Conservation (phyloP, 441 rosid species). For the Gossypium trilobum region DNA sequence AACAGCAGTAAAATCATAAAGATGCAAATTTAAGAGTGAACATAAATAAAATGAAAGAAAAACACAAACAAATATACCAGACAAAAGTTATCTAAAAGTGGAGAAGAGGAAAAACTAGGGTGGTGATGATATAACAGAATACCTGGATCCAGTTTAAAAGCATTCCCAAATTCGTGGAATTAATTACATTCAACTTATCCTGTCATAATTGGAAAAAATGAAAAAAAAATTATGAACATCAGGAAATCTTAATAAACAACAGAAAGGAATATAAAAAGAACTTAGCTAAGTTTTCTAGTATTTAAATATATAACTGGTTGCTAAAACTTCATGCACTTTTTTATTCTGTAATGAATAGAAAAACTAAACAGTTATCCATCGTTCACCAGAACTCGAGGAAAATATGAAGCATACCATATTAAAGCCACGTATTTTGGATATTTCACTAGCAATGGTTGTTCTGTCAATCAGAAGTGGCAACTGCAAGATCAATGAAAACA, state of each 20-base stretch:
- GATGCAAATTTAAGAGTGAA: background rate
- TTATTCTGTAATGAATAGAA: background rate
- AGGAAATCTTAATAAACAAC: background rate
- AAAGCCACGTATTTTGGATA: constrained; percentile 37
- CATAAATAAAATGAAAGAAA: background rate
- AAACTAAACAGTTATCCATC: background rate
- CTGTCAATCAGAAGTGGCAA: constrained; percentile 62
- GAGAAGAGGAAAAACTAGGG: background rate
- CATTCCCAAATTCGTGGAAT: constrained; percentile 32
- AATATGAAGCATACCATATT: constrained; percentile 39
- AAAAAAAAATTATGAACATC: background rate
- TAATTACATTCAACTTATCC: constrained; percentile 26
- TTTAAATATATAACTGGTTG: background rate
- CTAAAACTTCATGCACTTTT: background rate
- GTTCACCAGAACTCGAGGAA: background rate
- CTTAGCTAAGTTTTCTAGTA: background rate
- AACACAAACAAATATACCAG: background rate
- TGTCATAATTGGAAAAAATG: constrained; percentile 19
- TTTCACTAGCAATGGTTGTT: constrained; percentile 45
- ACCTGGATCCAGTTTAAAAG: constrained; percentile 86
- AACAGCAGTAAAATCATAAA: background rate
- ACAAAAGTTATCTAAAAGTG: background rate
- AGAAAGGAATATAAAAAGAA: constrained; percentile 8
- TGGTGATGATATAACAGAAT: constrained; percentile 8
- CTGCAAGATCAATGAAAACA: constrained; percentile 33